Evolutionary conservation across 164 flowering plant species (phyloP).

Genomic region (Vitis labrusca): DNA sequence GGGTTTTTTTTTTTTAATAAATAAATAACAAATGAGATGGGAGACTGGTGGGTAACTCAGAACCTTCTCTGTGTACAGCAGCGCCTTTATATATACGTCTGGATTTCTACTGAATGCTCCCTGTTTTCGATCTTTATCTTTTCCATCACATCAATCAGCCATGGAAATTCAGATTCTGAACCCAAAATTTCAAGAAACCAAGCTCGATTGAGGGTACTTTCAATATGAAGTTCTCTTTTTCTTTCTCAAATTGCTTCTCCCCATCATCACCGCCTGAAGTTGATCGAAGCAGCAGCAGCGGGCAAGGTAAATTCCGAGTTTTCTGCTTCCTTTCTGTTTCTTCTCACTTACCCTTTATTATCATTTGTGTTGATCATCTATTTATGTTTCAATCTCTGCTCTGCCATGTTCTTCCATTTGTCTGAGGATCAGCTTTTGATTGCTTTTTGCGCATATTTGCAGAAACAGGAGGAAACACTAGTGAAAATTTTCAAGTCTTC

Average conservation of each 20-base stretch:
- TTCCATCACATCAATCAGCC: background rate
- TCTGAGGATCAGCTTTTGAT: background rate
- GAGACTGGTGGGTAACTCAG: too few species aligned
- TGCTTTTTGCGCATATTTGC: slow-evolving; percentile 1
- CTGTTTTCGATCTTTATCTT: background rate
- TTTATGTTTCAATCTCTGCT: background rate
- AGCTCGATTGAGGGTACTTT: too few species aligned
- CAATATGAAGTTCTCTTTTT: slow-evolving; percentile 16
- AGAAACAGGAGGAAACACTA: slow-evolving; percentile 14
- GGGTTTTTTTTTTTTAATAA: too few species aligned
- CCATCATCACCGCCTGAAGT: background rate
- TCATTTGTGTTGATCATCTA: slow-evolving; percentile 3
- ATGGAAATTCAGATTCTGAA: background rate
- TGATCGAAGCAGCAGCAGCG: background rate
- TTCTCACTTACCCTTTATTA: background rate
- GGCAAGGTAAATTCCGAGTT: background rate
- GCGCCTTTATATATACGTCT: background rate
- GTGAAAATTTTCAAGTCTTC: slow-evolving; percentile 24
- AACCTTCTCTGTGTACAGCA: background rate
- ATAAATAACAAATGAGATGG: too few species aligned
- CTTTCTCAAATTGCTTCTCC: slow-evolving; percentile 10
- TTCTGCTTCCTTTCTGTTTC: background rate
- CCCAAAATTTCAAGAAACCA: background rate
- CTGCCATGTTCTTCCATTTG: too few species aligned
- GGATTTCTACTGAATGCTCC: too few species aligned